Percentiles rank a stretch among this genome's conserved stretches.
phyloP scores from a whole-genome alignment of 257 asterid genomes.

The Linaria vulgaris region DNA sequence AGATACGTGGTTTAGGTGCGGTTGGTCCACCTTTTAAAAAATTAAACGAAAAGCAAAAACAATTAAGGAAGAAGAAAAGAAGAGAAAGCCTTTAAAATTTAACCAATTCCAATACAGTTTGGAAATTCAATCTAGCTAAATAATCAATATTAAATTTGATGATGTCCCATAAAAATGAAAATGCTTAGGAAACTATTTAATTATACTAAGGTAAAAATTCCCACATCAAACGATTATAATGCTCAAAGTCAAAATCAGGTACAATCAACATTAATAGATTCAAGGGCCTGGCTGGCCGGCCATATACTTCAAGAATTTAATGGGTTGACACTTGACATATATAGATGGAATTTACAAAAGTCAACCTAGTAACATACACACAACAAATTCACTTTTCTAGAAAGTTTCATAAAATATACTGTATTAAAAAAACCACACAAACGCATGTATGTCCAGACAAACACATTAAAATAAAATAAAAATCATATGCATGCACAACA shows the following conservation, averaged over 20 bases:
- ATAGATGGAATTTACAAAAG: constrained; percentile 28
- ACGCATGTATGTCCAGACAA: constrained; percentile 8
- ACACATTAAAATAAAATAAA: not conserved
- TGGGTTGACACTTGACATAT: constrained; percentile 30
- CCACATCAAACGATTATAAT: not conserved
- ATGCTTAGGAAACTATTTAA: too few species aligned
- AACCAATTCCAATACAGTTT: constrained; percentile 25
- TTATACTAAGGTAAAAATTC: not conserved
- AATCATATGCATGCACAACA: constrained; percentile 16
- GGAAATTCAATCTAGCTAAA: too few species aligned
- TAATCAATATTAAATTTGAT: too few species aligned
- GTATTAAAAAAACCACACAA: not conserved
- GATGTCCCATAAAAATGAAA: too few species aligned
- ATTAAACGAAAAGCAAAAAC: not conserved
- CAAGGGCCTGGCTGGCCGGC: not conserved
- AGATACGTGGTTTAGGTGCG: constrained; percentile 54
- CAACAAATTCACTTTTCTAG: constrained; percentile 12
- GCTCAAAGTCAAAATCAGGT: constrained; percentile 6
- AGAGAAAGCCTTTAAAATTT: too few species aligned
- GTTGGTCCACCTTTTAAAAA: constrained; percentile 37
- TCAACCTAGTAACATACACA: constrained; percentile 38
- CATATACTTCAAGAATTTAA: not conserved
- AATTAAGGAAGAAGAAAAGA: not conserved
- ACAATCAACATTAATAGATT: not conserved
- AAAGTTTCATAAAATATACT: not conserved